These are phyloP conservation scores for Serendipita sp. DNA, from an alignment of 1,284 basidiomycete species.

Conservation along the genomic window DNA sequence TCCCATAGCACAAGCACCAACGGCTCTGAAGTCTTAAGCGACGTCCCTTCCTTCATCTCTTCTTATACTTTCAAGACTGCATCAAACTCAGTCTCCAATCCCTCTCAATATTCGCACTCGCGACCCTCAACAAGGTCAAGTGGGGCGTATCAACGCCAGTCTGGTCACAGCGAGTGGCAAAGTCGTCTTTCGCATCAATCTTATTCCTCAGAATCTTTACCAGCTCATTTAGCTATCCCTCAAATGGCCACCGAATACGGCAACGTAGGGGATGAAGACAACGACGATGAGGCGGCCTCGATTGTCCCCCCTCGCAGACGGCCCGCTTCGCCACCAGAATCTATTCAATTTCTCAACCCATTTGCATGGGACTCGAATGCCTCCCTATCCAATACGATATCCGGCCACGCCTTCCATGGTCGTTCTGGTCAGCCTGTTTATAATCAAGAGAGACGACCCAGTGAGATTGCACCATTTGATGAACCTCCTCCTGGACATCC, in stretches of 20 bases:
- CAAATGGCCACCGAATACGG: no score
- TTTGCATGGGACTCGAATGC: not conserved
- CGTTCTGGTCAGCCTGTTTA: not conserved
- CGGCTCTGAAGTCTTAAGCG: not conserved
- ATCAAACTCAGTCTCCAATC: not conserved
- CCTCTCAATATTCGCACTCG: not conserved
- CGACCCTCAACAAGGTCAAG: not conserved
- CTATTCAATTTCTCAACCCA: conserved; percentile 2
- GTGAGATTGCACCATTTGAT: conserved; percentile 1
- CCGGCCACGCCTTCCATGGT: not conserved
- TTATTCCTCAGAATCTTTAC: not conserved
- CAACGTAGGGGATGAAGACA: no score
- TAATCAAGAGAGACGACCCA: not conserved
- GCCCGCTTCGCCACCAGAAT: not conserved
- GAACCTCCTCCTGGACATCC: not conserved
- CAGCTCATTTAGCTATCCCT: not conserved
- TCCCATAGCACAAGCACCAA: not conserved
- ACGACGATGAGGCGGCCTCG: not conserved
- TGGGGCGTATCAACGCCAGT: not conserved
- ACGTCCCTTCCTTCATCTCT: conserved; percentile 1
- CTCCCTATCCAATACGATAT: not conserved
- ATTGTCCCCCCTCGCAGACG: not conserved
- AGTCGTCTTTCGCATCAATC: not conserved
- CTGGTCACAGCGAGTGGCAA: not conserved
- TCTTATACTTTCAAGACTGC: not conserved